phyloP scores from a whole-genome alignment of 2,329 filamentous ascomycete genomes.

The Phaeophleospora eucalypticola region DNA sequence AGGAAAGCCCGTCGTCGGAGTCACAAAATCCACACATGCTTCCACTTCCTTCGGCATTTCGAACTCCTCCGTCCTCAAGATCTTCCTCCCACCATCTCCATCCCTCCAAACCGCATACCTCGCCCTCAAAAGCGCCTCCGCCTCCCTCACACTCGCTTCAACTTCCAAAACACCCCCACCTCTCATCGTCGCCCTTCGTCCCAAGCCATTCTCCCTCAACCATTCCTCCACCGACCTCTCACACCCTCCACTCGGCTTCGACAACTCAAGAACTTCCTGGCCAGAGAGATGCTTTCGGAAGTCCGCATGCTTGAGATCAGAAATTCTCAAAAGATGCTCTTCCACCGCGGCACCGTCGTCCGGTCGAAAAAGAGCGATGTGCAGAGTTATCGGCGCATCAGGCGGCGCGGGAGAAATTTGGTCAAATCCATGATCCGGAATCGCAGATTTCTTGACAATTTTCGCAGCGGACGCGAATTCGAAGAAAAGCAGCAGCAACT shows the following conservation, averaged over 20 bases:
- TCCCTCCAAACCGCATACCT: slow-evolving; percentile 20
- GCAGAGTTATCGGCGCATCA: slow-evolving; percentile 17
- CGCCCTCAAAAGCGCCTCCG: slow-evolving; percentile 21
- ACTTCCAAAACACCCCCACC: slow-evolving; percentile 19
- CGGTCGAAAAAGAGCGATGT: slow-evolving; percentile 19
- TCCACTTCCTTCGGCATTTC: slow-evolving; percentile 17
- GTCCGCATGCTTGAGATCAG: slow-evolving; percentile 11
- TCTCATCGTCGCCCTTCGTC: slow-evolving; percentile 3
- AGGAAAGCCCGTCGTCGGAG: slow-evolving; percentile 14
- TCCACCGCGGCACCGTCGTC: slow-evolving; percentile 14
- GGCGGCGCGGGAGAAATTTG: slow-evolving; percentile 14
- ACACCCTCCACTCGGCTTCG: slow-evolving; percentile 6
- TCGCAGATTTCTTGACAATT: slow-evolving; percentile 11
- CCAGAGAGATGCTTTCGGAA: slow-evolving; percentile 18
- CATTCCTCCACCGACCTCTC: slow-evolving; percentile 10
- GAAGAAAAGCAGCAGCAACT: no score
- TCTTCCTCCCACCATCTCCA: slow-evolving; percentile 7
- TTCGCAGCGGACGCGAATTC: slow-evolving; percentile 3
- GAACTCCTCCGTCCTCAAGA: slow-evolving; percentile 18
- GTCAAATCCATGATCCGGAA: slow-evolving; percentile 11
- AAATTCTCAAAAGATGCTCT: slow-evolving; percentile 7
- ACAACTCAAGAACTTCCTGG: slow-evolving; percentile 6
- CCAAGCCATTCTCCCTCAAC: slow-evolving; percentile 14
- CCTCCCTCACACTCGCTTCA: slow-evolving; percentile 16
- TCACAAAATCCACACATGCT: slow-evolving; percentile 18